These are phyloP conservation scores for Quaeritorhiza haematococci DNA, from an alignment of 371 early-diverging fungal genomes.

Conservation along the genomic window DNA sequence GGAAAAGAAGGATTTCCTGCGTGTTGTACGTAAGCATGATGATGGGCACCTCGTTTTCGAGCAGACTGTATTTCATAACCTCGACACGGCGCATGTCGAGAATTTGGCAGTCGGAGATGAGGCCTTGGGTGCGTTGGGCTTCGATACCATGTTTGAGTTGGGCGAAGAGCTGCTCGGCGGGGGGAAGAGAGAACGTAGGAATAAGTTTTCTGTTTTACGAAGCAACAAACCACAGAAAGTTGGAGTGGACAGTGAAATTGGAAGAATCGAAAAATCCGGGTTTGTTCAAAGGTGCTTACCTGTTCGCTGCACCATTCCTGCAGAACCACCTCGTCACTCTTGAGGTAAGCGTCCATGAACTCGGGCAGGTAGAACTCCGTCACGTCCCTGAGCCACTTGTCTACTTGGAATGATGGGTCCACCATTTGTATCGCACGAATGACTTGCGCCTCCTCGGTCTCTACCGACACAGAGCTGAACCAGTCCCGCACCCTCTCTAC, in stretches of 20 bases:
- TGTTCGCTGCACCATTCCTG: conserved; percentile 92
- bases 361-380: conserved; percentile 93
- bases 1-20: conserved; percentile 90
- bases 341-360: conserved; percentile 88
- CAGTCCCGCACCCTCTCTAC: conserved; percentile 77
- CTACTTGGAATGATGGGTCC: conserved; percentile 82
- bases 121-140: conserved; percentile 79
- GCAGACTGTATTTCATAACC: conserved; percentile 72
- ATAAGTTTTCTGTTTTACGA: background rate
- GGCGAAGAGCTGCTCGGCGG: conserved; percentile 66
- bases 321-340: conserved; percentile 76
- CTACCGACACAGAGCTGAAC: conserved; percentile 53
- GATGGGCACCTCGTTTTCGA: conserved; percentile 83
- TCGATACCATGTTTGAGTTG: conserved; percentile 81
- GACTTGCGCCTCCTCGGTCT: conserved; percentile 91
- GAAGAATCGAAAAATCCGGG: background rate
- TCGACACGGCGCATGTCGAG: conserved; percentile 90
- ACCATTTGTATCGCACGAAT: conserved; percentile 73
- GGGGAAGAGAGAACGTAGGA: background rate
- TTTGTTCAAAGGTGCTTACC: conserved; percentile 10
- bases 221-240: background rate
- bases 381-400: conserved; percentile 81
- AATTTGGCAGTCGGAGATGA: conserved; percentile 87
- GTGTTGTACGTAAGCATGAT: conserved; percentile 85
- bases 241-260: background rate